Conservation (phyloP, 179 eudicot genomes). For the Silene vulgaris region DNA sequence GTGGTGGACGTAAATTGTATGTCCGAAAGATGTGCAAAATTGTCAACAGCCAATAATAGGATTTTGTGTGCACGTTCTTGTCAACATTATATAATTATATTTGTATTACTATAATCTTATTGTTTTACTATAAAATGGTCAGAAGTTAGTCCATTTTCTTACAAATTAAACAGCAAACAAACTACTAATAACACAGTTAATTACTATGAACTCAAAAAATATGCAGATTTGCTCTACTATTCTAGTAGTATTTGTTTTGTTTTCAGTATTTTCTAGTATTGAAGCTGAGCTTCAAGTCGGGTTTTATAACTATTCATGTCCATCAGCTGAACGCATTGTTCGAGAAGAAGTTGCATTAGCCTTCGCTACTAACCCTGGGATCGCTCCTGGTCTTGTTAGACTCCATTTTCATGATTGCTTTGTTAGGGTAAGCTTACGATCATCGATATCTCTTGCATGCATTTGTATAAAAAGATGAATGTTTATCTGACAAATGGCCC, state of each 20-base stretch:
- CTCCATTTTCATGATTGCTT: slow-evolving; percentile 90
- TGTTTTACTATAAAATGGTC: slow-evolving; percentile 23
- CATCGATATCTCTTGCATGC: neutral
- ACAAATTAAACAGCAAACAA: neutral
- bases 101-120: neutral
- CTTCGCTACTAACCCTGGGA: slow-evolving; percentile 37
- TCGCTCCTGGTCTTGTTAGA: slow-evolving; percentile 69
- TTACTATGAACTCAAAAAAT: slow-evolving; percentile 15
- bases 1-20: neutral
- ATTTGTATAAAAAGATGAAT: neutral
- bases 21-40: neutral
- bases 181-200: neutral
- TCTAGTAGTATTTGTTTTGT: slow-evolving; percentile 17
- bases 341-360: slow-evolving; percentile 42
- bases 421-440: slow-evolving; percentile 49
- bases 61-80: slow-evolving; percentile 3
- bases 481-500: no score
- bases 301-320: slow-evolving; percentile 43
- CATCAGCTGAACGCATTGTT: slow-evolving; percentile 44
- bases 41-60: slow-evolving; percentile 8
- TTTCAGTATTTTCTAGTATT: slow-evolving; percentile 25
- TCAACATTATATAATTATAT: neutral
- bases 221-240: slow-evolving; percentile 16
- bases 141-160: slow-evolving; percentile 6
- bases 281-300: slow-evolving; percentile 59